phyloP scores from a whole-genome alignment of 106 monocot genomes.

The Phalaenopsis aphrodite region DNA sequence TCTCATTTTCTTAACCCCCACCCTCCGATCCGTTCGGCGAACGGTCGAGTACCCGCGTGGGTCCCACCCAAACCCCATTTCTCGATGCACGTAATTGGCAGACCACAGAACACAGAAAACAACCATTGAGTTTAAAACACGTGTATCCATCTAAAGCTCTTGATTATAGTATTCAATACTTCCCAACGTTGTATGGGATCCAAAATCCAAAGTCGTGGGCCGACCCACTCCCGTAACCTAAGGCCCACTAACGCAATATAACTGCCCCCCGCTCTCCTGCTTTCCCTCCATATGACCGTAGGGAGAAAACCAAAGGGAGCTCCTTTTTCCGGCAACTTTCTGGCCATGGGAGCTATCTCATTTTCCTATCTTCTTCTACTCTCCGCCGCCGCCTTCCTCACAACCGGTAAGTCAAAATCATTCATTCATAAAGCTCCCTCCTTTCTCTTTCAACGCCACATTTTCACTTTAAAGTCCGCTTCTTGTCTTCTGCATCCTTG shows the following conservation, averaged over 20 bases:
- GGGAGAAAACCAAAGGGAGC: background rate
- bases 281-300: background rate
- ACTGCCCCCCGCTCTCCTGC: background rate
- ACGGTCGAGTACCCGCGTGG: background rate
- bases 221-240: background rate
- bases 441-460: background rate
- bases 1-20: background rate
- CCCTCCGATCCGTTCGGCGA: background rate
- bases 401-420: background rate
- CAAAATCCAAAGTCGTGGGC: too few species aligned
- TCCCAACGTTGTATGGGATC: too few species aligned
- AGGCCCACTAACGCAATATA: background rate
- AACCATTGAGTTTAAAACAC: background rate
- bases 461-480: background rate
- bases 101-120: background rate
- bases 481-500: background rate
- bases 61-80: background rate
- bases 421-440: background rate
- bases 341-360: background rate
- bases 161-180: too few species aligned
- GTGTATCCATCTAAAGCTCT: background rate
- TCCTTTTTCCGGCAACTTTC: background rate
- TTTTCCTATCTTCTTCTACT: background rate
- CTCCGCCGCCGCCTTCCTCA: background rate
- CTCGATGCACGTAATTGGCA: background rate